Evolutionary conservation across 371 early-diverging fungal genomes (phyloP), one percentile per base, ranked within the genome.

Genomic region (Phascolomyces articulosus): DNA sequence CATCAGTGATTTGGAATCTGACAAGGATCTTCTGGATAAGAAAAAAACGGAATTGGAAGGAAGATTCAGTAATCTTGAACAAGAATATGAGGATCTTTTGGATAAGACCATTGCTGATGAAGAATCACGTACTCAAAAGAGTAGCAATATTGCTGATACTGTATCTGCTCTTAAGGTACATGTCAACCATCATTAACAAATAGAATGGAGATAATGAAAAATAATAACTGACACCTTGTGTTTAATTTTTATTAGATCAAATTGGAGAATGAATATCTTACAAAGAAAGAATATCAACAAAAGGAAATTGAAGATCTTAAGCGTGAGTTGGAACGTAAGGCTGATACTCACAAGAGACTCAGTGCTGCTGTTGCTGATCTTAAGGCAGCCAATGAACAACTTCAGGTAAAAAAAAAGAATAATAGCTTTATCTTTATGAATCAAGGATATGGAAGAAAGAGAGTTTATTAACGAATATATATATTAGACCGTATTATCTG

Each of bases 21-120:
- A 91, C 66, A 91, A 90, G 57, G 87, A 86, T 3, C 41, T 68
- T 0, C 75, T 93, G 41, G 75, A 82, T 40, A 69, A 79, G 64
- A 88, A 89, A 79, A 85, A 87, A 54, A 75, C 83, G 38, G 94
- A 94, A 15, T 73, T 92, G 18, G 96, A 96, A 68, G 66, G 71
- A 63, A 87, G 89, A 63, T 85, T 93, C 54, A 83, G 86, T 28
- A 76, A 84, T 8, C 83, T 96, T 26, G 92, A 95, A 71, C 65
- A 84, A 21, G 96, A 96, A 74, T 96, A 96, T 69, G 95, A 95
- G 65, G 95, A 95, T 69, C 77, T 96, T 64, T 73, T 96, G 47
- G 95, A 96, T 69, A 92, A 93, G 80, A 94, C 95, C 2, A 95
- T 96, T 66, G 92, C 91, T 8, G 96, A 94, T 34, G 96, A 96